These are phyloP conservation scores for Rosellinia necatrix DNA, from an alignment of 2,329 filamentous ascomycete genomes.

Conservation along the genomic window DNA sequence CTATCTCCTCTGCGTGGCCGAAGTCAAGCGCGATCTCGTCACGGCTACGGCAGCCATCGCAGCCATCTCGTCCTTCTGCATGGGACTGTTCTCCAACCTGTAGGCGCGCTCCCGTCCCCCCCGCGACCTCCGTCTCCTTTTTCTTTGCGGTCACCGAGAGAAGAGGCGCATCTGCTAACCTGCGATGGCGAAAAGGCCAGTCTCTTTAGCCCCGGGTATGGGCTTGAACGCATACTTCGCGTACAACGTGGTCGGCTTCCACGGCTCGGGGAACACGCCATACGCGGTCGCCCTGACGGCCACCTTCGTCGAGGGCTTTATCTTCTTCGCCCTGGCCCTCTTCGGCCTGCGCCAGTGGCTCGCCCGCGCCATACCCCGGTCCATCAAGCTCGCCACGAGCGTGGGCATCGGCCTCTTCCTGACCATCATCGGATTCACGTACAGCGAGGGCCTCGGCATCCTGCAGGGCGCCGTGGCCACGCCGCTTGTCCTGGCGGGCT, in stretches of 20 bases:
- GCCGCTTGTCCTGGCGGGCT: conserved; percentile 77
- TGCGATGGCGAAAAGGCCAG: conserved; percentile 50
- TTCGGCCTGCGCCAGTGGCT: conserved; percentile 87
- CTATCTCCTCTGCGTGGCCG: conserved; percentile 66
- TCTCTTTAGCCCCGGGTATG: conserved; percentile 76
- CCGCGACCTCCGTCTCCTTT: neutral
- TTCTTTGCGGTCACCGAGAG: conserved; percentile 5
- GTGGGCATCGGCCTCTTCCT: conserved; percentile 86
- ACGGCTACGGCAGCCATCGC: conserved; percentile 85
- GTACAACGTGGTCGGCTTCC: conserved; percentile 72
- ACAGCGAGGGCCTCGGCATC: conserved; percentile 80
- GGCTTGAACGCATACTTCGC: conserved; percentile 88
- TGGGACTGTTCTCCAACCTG: conserved; percentile 83
- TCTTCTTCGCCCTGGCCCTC: conserved; percentile 80
- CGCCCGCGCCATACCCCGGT: conserved; percentile 78
- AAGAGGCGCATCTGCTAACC: conserved; percentile 5
- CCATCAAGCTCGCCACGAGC: conserved; percentile 85
- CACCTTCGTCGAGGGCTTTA: conserved; percentile 85
- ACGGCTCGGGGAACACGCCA: conserved; percentile 74
- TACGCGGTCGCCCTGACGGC: conserved; percentile 80
- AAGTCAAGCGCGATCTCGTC: conserved; percentile 76
- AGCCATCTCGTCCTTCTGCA: conserved; percentile 77
- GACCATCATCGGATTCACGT: conserved; percentile 75
- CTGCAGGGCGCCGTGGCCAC: conserved; percentile 71
- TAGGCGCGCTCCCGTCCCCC: conserved; percentile 39